Percentiles rank a stretch among this genome's conserved stretches.
Evolutionary conservation across 1,139 yeast species (phyloP).

Genomic region (Sugiyamaella grinbergsii): DNA sequence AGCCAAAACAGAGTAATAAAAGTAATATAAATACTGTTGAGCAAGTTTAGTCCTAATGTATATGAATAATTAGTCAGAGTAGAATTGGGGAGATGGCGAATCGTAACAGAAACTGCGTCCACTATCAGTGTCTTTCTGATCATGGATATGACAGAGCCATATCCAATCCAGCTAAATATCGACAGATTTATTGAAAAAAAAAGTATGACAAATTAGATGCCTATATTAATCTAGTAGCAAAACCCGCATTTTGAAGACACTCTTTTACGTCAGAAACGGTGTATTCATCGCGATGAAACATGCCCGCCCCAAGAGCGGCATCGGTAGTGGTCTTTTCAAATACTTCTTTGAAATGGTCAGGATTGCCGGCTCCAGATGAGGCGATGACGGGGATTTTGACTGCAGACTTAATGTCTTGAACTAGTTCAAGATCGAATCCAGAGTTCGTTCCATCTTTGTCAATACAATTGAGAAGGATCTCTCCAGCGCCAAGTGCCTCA

Average conservation of each 20-base stretch:
- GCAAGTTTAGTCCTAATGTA: too few species aligned
- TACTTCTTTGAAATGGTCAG: conserved; percentile 85
- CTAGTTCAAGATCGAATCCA: conserved; percentile 85
- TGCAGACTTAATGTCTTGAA: conserved; percentile 70
- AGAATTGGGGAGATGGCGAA: too few species aligned
- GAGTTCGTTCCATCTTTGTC: conserved; percentile 95
- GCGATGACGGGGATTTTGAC: conserved; percentile 93
- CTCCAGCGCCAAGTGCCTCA: conserved; percentile 96
- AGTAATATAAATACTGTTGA: too few species aligned
- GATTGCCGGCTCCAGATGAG: conserved; percentile 94
- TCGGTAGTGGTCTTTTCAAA: conserved; percentile 80
- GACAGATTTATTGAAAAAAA: background rate
- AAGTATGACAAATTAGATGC: background rate
- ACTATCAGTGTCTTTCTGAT: too few species aligned
- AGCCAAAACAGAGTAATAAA: too few species aligned
- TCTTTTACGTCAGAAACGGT: conserved; percentile 81
- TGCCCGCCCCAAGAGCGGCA: conserved; percentile 98
- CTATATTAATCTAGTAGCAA: conserved; percentile 10
- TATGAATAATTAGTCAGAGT: too few species aligned
- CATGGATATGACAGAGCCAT: conserved; percentile 8
- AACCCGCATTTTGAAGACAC: conserved; percentile 44
- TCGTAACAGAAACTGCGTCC: too few species aligned
- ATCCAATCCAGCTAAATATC: too few species aligned
- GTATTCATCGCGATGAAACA: conserved; percentile 93
- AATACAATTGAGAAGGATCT: conserved; percentile 84